phyloP scores from a whole-genome alignment of 257 asterid species.

The Solanum appendiculatum region DNA sequence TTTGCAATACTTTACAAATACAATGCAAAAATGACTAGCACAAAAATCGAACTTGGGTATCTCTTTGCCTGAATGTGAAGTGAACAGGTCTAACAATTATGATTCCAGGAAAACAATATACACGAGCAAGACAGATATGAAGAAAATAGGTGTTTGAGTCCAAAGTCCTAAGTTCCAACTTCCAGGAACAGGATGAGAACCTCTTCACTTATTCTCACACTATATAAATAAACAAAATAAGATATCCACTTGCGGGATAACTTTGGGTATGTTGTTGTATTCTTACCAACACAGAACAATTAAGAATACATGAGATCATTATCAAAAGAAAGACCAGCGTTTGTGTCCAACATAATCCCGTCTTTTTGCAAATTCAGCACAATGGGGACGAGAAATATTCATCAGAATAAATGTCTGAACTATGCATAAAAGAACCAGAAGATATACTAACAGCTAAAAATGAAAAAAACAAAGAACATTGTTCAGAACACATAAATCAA shows the following conservation, averaged over 20 bases:
- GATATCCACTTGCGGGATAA: background rate
- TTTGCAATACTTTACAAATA: background rate
- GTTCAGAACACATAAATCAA: background rate
- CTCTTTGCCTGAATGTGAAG: background rate
- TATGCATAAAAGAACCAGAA: background rate
- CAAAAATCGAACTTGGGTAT: background rate
- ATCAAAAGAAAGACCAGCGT: background rate
- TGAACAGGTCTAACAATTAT: background rate
- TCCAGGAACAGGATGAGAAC: background rate
- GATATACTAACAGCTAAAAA: background rate
- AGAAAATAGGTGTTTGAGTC: background rate
- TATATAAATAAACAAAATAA: background rate
- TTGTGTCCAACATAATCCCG: background rate
- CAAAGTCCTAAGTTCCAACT: background rate
- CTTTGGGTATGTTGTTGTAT: background rate
- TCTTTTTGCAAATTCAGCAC: background rate
- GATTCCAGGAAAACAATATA: background rate
- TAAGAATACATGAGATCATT: background rate
- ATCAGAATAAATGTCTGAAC: background rate
- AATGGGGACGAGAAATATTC: background rate
- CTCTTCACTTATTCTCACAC: background rate
- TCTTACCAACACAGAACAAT: background rate
- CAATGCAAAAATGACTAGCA: background rate
- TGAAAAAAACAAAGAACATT: background rate
- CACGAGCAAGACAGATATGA: background rate